Evolutionary conservation across 371 early-diverging fungal genomes (phyloP), one percentile per base, ranked within the genome.

Genomic region (Lichtheimia corymbifera): DNA sequence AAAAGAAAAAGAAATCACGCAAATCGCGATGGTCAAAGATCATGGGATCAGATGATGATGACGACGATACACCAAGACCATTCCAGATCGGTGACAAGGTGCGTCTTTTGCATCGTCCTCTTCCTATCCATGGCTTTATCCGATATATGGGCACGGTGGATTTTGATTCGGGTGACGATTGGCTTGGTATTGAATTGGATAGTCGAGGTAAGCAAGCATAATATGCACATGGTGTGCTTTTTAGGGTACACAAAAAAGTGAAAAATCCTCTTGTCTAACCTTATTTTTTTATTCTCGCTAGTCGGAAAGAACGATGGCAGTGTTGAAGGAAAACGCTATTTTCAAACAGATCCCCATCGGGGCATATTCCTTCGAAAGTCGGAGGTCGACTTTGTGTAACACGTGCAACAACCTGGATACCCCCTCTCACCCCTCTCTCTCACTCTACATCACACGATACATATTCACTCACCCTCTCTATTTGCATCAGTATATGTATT

Each of bases 141-240:
- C 72, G 74, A 20, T 79, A 67, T 35, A 66, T 74, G 41, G 80
- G 80, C 13, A 52, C 66, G 43, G 68, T 76, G 18, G 18, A 62
- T n/a, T 61, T 61, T 28, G 66, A 58, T 45, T 53, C 57, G 14
- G 71, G 68, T 51, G 64, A 66, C n/a, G 68, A 73, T 47, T 74
- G 72, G 72, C 58, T 76, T 50, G 80, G 80, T 13, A 70, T 79
- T 27, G 80, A 79, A 62, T 63, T 79, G 30, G 69, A 72, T 49
- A 59, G 66, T 50, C 62, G 74, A 68, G 79, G 79, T 79, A 72
- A 54, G 30, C 49, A 28, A 54, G 18, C 27, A 58, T 58, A 24
- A 18, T 54, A 28, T 28, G 35, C 35, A 35, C 11, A 11, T 35
- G 35, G 35, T 35, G 35, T 35, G 11, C 11, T 11, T 35, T 35